Evolutionary conservation across 306 rosid genomes (phyloP), one percentile per base, ranked within the genome.

Genomic region (Senna siamea): DNA sequence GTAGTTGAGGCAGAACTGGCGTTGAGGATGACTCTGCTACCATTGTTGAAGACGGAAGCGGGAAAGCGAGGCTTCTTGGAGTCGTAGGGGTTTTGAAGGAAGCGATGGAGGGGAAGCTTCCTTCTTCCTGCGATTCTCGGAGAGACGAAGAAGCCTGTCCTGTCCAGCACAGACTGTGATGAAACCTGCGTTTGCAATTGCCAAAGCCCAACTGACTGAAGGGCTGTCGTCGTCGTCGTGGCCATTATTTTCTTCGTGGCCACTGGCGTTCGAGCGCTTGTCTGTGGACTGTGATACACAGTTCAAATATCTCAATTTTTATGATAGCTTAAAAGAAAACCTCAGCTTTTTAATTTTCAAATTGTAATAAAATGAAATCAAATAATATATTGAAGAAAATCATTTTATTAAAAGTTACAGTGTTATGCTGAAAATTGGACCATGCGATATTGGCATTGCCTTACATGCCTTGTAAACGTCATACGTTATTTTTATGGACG

Each of bases 161-260:
- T 51, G n/a, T 50, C 72, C 53, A 62, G 72, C 44, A 50, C 20
- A 46, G 51, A 0, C 17, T 68, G 74, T 57, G 83, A 55, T 23
- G 63, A n/a, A 67, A 22, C 22, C 6, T 46, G 75, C 14, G 69
- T 19, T 32, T 74, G 83, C 2, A 51, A 69, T 41, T 53, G 62
- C 54, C 50, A 57, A 67, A 47, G 70, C 50, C 73, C 65, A 60
- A 67, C 11, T 8, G 79, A 72, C 12, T 20, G 66, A 62, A 72
- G 60, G 54, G 67, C 77, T 10, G 40, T 37, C 40, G 40, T 37
- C 40, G 20, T 35, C 47, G 66, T 60, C 47, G 26, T 18, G 40
- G 37, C 76, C 87, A 83, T 83, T 78, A 7, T 54, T 76, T 30
- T 23, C 50, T 61, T 61, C 48, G n/a, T 60, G 47, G 26, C 66